A percentile compares a stretch with the other conserved stretches of the same genome.
These are phyloP conservation scores for Ophiostoma sp. DNA, from an alignment of 2,329 filamentous ascomycete genomes.

Conservation along the genomic window DNA sequence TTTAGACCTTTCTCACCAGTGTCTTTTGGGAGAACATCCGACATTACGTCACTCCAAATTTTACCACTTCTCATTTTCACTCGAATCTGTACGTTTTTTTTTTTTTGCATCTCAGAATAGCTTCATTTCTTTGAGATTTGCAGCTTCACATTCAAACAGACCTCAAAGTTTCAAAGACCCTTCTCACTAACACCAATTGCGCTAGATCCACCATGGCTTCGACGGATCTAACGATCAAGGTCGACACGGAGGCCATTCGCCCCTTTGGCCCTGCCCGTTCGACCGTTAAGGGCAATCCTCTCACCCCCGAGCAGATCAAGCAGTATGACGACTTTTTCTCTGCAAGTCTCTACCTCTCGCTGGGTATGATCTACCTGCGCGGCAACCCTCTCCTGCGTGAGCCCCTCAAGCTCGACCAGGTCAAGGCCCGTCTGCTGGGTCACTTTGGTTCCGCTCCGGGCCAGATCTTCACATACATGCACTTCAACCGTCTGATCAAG, in stretches of 20 bases:
- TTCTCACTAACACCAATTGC: background rate
- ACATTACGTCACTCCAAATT: background rate
- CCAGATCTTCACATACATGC: constrained; percentile 78
- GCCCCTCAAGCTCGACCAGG: constrained; percentile 66
- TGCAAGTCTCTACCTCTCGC: constrained; percentile 70
- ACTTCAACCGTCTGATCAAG: constrained; percentile 79
- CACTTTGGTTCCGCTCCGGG: constrained; percentile 81
- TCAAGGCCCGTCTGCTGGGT: constrained; percentile 72
- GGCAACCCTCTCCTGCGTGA: constrained; percentile 72
- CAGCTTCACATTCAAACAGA: background rate
- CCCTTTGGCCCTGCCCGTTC: constrained; percentile 66
- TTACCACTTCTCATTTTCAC: background rate
- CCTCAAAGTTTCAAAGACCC: background rate
- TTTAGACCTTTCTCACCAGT: background rate
- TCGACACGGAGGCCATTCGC: constrained; percentile 57
- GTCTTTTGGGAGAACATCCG: background rate
- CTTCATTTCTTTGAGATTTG: background rate
- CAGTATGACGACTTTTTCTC: constrained; percentile 73
- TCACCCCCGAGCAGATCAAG: constrained; percentile 65
- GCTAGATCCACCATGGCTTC: background rate
- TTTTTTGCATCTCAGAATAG: background rate
- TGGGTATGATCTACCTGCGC: constrained; percentile 79
- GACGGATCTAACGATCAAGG: constrained; percentile 26
- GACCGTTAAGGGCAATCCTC: constrained; percentile 61
- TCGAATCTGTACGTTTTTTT: background rate